Conservation (phyloP, 768 basidiomycete species). For the Pisolithus marmoratus region DNA sequence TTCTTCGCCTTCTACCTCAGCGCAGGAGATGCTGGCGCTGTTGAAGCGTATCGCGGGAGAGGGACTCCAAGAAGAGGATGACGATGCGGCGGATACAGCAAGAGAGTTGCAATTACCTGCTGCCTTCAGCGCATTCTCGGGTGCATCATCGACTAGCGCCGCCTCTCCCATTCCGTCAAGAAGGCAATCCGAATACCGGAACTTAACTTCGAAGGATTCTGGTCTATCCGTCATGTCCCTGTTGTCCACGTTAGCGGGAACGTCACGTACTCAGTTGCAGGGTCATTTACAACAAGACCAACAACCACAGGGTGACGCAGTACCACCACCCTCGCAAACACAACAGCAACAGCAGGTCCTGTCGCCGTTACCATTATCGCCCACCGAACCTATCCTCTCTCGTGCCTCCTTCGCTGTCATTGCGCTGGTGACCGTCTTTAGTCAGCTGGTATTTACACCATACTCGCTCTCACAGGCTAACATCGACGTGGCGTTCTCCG, state of each 20-base stretch:
- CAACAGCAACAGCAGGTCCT: slow-evolving; percentile 21
- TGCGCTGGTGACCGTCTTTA: slow-evolving; percentile 61
- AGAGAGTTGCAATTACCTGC: slow-evolving; percentile 36
- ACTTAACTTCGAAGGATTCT: slow-evolving; percentile 37
- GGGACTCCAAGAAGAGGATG: slow-evolving; percentile 34
- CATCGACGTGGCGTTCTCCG: slow-evolving; percentile 44
- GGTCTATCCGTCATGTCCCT: slow-evolving; percentile 60
- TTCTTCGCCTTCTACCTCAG: slow-evolving; percentile 15
- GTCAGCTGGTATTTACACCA: slow-evolving; percentile 66
- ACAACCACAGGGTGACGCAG: not conserved
- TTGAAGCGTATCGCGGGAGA: slow-evolving; percentile 36
- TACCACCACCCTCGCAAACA: slow-evolving; percentile 9
- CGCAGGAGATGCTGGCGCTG: slow-evolving; percentile 33
- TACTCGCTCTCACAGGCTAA: slow-evolving; percentile 43
- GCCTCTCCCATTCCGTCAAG: slow-evolving; percentile 54
- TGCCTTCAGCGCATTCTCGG: slow-evolving; percentile 20
- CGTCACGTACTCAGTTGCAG: slow-evolving; percentile 49
- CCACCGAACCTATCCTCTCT: slow-evolving; percentile 28
- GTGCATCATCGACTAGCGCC: slow-evolving; percentile 27
- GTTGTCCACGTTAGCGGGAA: slow-evolving; percentile 53
- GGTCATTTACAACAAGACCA: slow-evolving; percentile 26
- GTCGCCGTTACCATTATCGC: slow-evolving; percentile 9
- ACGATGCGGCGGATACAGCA: slow-evolving; percentile 35
- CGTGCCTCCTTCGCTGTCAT: slow-evolving; percentile 56
- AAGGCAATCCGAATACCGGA: slow-evolving; percentile 50